Percentiles rank a stretch among this genome's conserved stretches.
Evolutionary conservation across 148 eudicot genomes (phyloP).

Genomic region (Spergularia bocconei): DNA sequence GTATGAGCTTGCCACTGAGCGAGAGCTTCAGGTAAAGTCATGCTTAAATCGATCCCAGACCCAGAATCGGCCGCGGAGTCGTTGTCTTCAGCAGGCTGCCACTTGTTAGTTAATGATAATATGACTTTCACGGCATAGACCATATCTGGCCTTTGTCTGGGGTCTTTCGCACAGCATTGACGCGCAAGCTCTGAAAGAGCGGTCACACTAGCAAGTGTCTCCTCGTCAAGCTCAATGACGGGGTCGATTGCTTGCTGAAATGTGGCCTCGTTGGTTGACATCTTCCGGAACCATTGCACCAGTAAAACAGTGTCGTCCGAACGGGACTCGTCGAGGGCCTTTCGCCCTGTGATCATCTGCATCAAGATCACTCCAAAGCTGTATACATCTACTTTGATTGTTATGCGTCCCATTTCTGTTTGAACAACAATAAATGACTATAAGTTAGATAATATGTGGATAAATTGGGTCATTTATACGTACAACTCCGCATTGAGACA

Average conservation of each 20-base stretch:
- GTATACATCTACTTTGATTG: slow-evolving; percentile 68
- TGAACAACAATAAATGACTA: neutral
- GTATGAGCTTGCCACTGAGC: slow-evolving; percentile 41
- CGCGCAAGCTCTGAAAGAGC: slow-evolving; percentile 66
- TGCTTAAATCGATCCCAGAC: slow-evolving; percentile 33
- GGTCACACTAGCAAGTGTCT: slow-evolving; percentile 41
- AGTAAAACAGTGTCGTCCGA: slow-evolving; percentile 58
- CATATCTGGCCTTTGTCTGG: slow-evolving; percentile 75
- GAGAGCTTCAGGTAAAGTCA: slow-evolving; percentile 36
- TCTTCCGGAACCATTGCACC: slow-evolving; percentile 69
- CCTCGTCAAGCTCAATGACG: slow-evolving; percentile 44
- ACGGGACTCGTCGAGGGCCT: slow-evolving; percentile 46
- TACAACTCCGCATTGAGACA: too few relatives aligned
- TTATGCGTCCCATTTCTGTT: slow-evolving; percentile 71
- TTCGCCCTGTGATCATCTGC: slow-evolving; percentile 63
- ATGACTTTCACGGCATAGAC: slow-evolving; percentile 62
- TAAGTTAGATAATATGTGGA: neutral
- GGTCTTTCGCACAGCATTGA: slow-evolving; percentile 68
- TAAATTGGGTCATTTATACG: too few relatives aligned
- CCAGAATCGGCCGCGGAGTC: slow-evolving; percentile 37
- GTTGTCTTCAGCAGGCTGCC: slow-evolving; percentile 63
- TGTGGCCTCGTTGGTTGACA: slow-evolving; percentile 46
- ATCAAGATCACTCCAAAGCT: slow-evolving; percentile 64
- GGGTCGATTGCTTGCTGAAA: slow-evolving; percentile 57
- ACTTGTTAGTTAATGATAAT: slow-evolving; percentile 56